Evolutionary conservation across 1,284 basidiomycete species (phyloP), one percentile per base, ranked within the genome.

Genomic region (Microbotryum saponariae): DNA sequence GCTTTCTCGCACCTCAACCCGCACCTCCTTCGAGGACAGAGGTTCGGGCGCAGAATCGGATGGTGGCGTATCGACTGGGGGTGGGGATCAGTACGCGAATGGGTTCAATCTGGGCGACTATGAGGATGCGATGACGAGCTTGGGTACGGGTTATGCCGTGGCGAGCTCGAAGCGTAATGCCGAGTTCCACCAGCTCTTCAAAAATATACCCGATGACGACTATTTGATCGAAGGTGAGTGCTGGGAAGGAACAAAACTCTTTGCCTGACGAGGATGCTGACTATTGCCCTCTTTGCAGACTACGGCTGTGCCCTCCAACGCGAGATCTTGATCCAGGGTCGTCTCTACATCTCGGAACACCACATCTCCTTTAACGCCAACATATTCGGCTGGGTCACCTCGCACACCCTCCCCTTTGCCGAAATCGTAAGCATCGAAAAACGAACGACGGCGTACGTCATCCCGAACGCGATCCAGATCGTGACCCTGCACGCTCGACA

Each of bases 351-450:
- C 27, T 97, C 93, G 1, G 96, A 98, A 77, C 94, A 97, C 76
- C 93, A 97, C 74, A 82, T 97, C 20, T 97, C 91, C 78, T 98
- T 98, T 79, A 89, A 98, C 73, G 93, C 96, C 25, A 98, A 97
- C 75, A 97, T 99, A 58, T 96, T 98, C 76, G 94, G 94, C 51
- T 98, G 94, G 94, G 88, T 97, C 61, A 97, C 93, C 21, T 88
- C 96, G 91, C 81, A 97, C 65, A 86, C 87, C 48, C 85, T 98
- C 62, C 88, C 94, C 4, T 96, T 97, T 69, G 84, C 86, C 72
- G 92, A 97, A 70, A 87, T 98, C 61, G 86, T 83, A 44, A 80
- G 84, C 16, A 84, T 99, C 51, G 94, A 98, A 75, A 97, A 97
- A 81, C 89, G 87, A 71, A 98, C 94, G 91, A 98, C 96, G 0